phyloP scores from a whole-genome alignment of 768 basidiomycete species.

The Mycena olivaceomarginata region DNA sequence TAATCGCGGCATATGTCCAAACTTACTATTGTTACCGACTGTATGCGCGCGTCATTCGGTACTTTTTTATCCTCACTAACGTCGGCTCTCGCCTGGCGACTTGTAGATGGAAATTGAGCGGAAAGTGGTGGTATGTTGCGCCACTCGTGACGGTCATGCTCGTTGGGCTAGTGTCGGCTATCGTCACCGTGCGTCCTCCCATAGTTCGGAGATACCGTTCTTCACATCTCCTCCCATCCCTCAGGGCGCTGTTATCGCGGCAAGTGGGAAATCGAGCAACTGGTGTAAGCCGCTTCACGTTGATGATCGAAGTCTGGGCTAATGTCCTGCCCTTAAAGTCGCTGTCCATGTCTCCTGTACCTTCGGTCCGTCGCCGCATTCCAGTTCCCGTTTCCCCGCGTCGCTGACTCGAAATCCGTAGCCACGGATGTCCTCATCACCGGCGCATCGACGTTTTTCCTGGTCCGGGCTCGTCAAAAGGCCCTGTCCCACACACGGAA shows the following conservation, averaged over 20 bases:
- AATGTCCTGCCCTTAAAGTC: constrained; percentile 7
- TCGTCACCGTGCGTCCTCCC: constrained; percentile 15
- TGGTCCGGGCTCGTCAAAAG: constrained; percentile 13
- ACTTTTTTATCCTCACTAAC: no score
- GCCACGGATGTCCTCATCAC: constrained; percentile 34
- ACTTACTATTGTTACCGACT: constrained; percentile 23
- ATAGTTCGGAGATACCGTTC: not conserved
- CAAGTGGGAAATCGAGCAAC: constrained; percentile 6
- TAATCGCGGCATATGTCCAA: constrained; percentile 9
- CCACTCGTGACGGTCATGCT: constrained; percentile 23
- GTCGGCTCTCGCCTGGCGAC: no score
- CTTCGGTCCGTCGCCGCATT: constrained; percentile 17
- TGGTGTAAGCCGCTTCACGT: constrained; percentile 13
- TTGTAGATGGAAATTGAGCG: constrained; percentile 19
- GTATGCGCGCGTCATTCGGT: not conserved
- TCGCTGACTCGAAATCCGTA: not conserved
- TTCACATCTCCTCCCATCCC: not conserved
- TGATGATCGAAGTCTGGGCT: not conserved
- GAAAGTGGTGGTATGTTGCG: constrained; percentile 16
- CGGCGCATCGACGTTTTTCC: constrained; percentile 5
- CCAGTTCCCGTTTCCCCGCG: not conserved
- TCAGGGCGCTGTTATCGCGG: constrained; percentile 19
- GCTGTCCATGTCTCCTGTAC: constrained; percentile 16
- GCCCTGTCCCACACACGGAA: constrained; percentile 10
- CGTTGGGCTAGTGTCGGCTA: constrained; percentile 5